These are phyloP conservation scores for Diaporthe humulicola DNA, from an alignment of 2,329 filamentous ascomycete genomes.

Conservation along the genomic window DNA sequence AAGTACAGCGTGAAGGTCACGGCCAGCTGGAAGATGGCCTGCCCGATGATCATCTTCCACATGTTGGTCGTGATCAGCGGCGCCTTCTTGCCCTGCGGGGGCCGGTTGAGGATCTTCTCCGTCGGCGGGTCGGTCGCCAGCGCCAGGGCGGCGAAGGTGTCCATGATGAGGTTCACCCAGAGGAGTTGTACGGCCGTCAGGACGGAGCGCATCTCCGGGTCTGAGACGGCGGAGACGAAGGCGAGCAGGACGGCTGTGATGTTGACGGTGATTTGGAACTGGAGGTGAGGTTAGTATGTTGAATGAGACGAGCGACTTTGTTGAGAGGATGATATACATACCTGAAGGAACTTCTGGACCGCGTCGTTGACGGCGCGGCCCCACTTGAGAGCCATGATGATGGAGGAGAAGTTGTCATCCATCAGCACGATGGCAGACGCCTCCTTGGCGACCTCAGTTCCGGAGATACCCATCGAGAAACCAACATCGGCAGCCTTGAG, in stretches of 20 bases:
- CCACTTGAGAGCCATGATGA: conserved; percentile 77
- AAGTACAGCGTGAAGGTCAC: conserved; percentile 73
- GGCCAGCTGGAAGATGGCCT: conserved; percentile 71
- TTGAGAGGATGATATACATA: conserved; percentile 41
- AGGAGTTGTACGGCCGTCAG: conserved; percentile 76
- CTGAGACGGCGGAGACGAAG: conserved; percentile 73
- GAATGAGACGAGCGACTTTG: no score
- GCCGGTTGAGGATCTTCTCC: conserved; percentile 67
- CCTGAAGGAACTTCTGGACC: conserved; percentile 76
- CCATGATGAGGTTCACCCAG: conserved; percentile 80
- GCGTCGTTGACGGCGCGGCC: conserved; percentile 78
- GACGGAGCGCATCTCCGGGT: conserved; percentile 67
- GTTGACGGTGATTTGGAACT: conserved; percentile 79
- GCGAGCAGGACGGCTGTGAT: conserved; percentile 76
- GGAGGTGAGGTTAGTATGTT: background rate
- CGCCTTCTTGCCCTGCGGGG: conserved; percentile 72
- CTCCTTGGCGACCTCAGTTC: conserved; percentile 77
- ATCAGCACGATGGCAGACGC: conserved; percentile 77
- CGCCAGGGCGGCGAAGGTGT: conserved; percentile 75
- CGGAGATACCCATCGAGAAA: conserved; percentile 77
- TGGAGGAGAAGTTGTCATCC: conserved; percentile 76
- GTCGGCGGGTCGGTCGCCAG: conserved; percentile 74
- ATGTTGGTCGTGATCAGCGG: conserved; percentile 79
- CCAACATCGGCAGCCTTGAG: conserved; percentile 76
- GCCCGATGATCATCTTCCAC: conserved; percentile 77